phyloP scores from a whole-genome alignment of 2,329 filamentous ascomycete species.

The Ophiocordyceps camponoti-saundersi region DNA sequence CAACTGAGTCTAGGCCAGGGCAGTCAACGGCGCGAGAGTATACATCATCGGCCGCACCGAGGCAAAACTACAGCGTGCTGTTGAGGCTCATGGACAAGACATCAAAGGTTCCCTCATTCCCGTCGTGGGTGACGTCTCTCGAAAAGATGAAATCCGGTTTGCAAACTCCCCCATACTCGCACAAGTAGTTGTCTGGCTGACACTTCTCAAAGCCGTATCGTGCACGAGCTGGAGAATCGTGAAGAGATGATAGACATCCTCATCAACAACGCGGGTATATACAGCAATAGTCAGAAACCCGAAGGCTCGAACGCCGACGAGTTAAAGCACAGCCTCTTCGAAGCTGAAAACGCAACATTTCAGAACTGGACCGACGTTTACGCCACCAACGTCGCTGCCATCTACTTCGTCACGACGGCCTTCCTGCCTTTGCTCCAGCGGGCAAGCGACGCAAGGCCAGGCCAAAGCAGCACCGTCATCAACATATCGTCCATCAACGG shows the following conservation, averaged over 20 bases:
- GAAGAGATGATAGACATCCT: slow-evolving; percentile 46
- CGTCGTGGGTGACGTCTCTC: slow-evolving; percentile 43
- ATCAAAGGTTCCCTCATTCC: slow-evolving; percentile 38
- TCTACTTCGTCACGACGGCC: slow-evolving; percentile 47
- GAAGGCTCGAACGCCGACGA: slow-evolving; percentile 31
- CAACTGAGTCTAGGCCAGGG: slow-evolving; percentile 8
- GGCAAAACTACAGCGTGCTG: slow-evolving; percentile 45
- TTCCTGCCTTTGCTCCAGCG: slow-evolving; percentile 45
- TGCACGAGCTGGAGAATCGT: slow-evolving; percentile 29
- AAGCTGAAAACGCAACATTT: slow-evolving; percentile 35
- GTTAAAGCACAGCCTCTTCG: slow-evolving; percentile 48
- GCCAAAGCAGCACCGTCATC: slow-evolving; percentile 42
- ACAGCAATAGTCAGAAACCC: slow-evolving; percentile 36
- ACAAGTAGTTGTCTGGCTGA: slow-evolving; percentile 4
- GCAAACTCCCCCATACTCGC: slow-evolving; percentile 26
- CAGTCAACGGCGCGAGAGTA: slow-evolving; percentile 49
- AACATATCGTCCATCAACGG: slow-evolving; percentile 53
- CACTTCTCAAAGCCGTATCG: background rate
- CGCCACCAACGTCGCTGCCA: slow-evolving; percentile 57
- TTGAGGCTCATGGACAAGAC: slow-evolving; percentile 37
- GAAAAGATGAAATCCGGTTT: slow-evolving; percentile 38
- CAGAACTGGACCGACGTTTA: slow-evolving; percentile 59
- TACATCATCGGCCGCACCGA: slow-evolving; percentile 53
- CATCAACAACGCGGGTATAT: slow-evolving; percentile 50
- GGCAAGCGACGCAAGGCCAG: slow-evolving; percentile 20